Evolutionary conservation across 2,329 filamentous ascomycete genomes (phyloP), one percentile per base, ranked within the genome.

Genomic region (Ampelomyces quisqualis): DNA sequence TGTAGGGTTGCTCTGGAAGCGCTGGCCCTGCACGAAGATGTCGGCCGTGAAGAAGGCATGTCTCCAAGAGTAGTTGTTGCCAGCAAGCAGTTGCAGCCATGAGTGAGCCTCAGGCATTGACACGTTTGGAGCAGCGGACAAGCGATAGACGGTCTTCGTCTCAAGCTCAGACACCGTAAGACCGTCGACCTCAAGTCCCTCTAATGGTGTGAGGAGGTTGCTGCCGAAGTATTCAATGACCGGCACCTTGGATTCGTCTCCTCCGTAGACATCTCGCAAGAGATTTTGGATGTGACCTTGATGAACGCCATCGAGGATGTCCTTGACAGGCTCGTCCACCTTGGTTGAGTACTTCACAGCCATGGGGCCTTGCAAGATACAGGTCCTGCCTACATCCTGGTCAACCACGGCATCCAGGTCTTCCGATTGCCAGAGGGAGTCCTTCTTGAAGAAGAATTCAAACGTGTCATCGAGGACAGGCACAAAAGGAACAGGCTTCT

Each of bases 401-500:
- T 79, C 91, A 47, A 96, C 90, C 43, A 98, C 90, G 38, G 93
- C 93, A 62, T 94, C 91, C 8, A 98, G 78, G 62, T 98, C 93
- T 72, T 98, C 93, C 1, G 93, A 97, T 73, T 98, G 93, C 93
- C 93, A 98, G 6, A 98, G 80, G 1, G 93, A 98, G 70, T 98
- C 93, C 77, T 98, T 98, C 83, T 98, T 98, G 85, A 98, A 98
- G 77, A 89, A 98, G 73, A 94, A 95, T 67, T 98, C 93, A 55
- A 98, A 98, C 67, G 91, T 95, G 50, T 95, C 90, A 60, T 98
- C 93, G 15, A 98, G 78, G n/a, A 86, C 78, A 4, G 93, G 93
- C 20, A 98, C 90, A 66, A 98, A 98, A 1, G 91, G 93, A 19
- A 94, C 88, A 2, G 93, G 93, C 79, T 98, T 98, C 76, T 98